Evolutionary conservation across 139 green algal species (phyloP).

Genomic region (Chlorella sp.): DNA sequence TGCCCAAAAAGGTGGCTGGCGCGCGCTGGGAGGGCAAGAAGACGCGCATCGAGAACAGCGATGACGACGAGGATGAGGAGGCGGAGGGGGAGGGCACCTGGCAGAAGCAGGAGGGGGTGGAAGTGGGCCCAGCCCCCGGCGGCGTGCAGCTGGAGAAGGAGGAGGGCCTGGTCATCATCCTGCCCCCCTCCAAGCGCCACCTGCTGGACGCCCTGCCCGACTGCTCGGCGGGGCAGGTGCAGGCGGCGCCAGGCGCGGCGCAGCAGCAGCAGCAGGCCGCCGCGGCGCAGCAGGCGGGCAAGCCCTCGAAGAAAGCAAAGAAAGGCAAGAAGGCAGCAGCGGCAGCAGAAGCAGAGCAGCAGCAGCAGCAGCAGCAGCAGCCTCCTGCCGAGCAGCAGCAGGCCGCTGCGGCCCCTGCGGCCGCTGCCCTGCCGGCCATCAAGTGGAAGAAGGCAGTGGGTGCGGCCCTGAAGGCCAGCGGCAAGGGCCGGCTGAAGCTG

Average conservation of each 20-base stretch:
- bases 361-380: conserved; percentile 10
- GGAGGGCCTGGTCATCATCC: conserved; percentile 37
- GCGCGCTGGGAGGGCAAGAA: conserved; percentile 84
- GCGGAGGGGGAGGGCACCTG: conserved; percentile 42
- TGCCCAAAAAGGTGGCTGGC: conserved; percentile 88
- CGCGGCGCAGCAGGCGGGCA: background rate
- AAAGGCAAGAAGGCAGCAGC: background rate
- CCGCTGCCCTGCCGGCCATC: background rate
- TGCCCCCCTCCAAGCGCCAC: conserved; percentile 38
- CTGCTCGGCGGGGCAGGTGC: background rate
- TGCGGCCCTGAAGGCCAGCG: conserved; percentile 11
- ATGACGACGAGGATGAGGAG: conserved; percentile 53
- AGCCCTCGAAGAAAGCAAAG: background rate
- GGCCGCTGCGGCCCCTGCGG: background rate
- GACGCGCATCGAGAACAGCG: conserved; percentile 61
- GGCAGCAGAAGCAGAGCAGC: conserved; percentile 3
- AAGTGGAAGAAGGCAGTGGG: conserved; percentile 42
- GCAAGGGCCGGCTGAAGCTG: conserved; percentile 20
- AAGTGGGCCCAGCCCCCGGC: background rate
- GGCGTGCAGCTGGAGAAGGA: conserved; percentile 23
- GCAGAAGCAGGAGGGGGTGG: conserved; percentile 38
- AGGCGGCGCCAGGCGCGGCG: background rate
- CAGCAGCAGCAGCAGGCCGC: conserved; percentile 27
- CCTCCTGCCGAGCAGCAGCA: background rate
- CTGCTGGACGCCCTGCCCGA: conserved; percentile 17